A percentile compares a stretch with the other conserved stretches of the same genome.
Conservation (phyloP, 768 basidiomycete genomes). For the Daedaleopsis nitida region DNA sequence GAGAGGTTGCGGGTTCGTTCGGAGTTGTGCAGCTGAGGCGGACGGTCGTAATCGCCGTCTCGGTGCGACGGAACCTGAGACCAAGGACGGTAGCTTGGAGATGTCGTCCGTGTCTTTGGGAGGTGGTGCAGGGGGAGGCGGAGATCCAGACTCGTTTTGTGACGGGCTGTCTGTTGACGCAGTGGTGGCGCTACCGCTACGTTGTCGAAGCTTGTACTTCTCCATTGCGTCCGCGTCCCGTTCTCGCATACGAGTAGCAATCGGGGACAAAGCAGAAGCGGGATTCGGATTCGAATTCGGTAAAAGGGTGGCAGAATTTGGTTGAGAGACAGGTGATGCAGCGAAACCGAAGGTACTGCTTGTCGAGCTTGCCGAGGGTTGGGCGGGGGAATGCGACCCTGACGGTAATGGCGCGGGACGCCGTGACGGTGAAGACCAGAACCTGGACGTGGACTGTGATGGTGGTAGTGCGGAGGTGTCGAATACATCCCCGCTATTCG, state of each 20-base stretch:
- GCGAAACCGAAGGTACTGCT: slow-evolving; percentile 43
- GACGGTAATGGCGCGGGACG: slow-evolving; percentile 38
- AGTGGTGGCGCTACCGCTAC: slow-evolving; percentile 78
- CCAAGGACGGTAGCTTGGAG: slow-evolving; percentile 42
- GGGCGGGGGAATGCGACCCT: slow-evolving; percentile 64
- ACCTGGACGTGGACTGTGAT: slow-evolving; percentile 49
- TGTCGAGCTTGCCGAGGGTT: slow-evolving; percentile 43
- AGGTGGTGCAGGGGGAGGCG: slow-evolving; percentile 51
- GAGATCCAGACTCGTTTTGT: slow-evolving; percentile 51
- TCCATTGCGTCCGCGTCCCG: slow-evolving; percentile 87
- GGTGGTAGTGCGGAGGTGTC: slow-evolving; percentile 43
- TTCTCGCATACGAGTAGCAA: slow-evolving; percentile 80
- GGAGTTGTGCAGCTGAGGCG: slow-evolving; percentile 75
- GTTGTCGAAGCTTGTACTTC: slow-evolving; percentile 79
- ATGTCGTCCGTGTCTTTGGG: slow-evolving; percentile 48
- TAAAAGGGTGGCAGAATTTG: slow-evolving; percentile 30
- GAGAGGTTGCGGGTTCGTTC: slow-evolving; percentile 47
- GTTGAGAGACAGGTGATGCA: slow-evolving; percentile 37
- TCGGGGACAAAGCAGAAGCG: slow-evolving; percentile 65
- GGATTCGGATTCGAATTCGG: slow-evolving; percentile 34
- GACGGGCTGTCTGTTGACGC: slow-evolving; percentile 74
- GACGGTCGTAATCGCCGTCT: slow-evolving; percentile 67
- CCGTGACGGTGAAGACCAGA: slow-evolving; percentile 34
- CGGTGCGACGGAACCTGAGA: slow-evolving; percentile 56
- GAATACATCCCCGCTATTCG: slow-evolving; percentile 71